A percentile compares a stretch with the other conserved stretches of the same genome.
phyloP scores from a whole-genome alignment of 1,139 yeast species.

The Diutina siamensis region DNA sequence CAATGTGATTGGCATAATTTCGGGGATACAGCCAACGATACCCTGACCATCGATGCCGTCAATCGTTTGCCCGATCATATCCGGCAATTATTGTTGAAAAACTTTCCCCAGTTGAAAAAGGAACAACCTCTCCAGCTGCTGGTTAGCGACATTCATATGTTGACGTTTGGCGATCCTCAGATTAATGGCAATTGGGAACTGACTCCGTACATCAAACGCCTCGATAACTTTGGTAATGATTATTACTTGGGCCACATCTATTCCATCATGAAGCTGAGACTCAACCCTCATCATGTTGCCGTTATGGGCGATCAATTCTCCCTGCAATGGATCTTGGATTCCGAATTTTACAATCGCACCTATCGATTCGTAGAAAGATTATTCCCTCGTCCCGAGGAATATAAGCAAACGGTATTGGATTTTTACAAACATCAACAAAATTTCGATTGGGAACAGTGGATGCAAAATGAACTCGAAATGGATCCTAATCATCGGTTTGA shows the following conservation, averaged over 20 bases:
- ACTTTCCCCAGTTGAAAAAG: constrained; percentile 20
- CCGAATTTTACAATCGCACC: constrained; percentile 74
- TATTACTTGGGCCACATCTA: constrained; percentile 78
- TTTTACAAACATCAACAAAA: constrained; percentile 34
- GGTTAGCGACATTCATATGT: constrained; percentile 49
- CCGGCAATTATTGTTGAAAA: constrained; percentile 14
- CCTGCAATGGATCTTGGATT: constrained; percentile 91
- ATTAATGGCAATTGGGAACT: constrained; percentile 74
- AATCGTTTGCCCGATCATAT: constrained; percentile 11
- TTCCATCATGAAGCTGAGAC: constrained; percentile 44
- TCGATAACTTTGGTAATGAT: constrained; percentile 86
- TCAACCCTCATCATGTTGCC: constrained; percentile 69
- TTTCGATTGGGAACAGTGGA: constrained; percentile 42
- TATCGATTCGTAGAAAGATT: constrained; percentile 56
- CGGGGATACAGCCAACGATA: constrained; percentile 6
- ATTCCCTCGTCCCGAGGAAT: constrained; percentile 42
- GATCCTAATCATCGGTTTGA: constrained; percentile 26
- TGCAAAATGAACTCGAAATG: constrained; percentile 26
- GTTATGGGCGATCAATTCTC: constrained; percentile 90
- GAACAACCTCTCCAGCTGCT: constrained; percentile 37
- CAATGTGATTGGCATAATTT: constrained; percentile 50
- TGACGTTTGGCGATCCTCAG: constrained; percentile 94
- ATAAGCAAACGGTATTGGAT: constrained; percentile 37
- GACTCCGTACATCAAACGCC: constrained; percentile 60
- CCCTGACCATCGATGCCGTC: constrained; percentile 13